These are phyloP conservation scores for Leccinum longicurvipes DNA, from an alignment of 768 basidiomycete species.

Conservation along the genomic window DNA sequence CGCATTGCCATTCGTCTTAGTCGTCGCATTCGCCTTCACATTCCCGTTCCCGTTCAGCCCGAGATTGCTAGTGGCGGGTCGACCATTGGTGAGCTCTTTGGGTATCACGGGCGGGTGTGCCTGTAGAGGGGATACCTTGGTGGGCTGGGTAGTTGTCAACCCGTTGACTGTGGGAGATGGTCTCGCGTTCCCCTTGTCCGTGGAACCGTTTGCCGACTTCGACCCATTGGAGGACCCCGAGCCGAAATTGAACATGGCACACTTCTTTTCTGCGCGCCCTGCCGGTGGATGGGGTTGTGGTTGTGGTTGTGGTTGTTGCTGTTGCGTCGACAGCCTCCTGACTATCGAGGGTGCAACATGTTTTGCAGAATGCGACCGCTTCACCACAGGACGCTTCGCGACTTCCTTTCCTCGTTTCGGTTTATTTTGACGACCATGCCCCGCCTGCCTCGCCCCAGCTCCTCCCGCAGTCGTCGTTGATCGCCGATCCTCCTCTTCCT, in stretches of 20 bases:
- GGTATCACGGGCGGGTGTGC: conserved; percentile 21
- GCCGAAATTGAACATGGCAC: conserved; percentile 53
- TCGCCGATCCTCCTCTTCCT: conserved; percentile 23
- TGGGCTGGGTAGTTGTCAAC: conserved; percentile 6
- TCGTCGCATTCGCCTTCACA: conserved; percentile 12
- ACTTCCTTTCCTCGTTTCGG: conserved; percentile 35
- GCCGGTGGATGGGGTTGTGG: conserved; percentile 1
- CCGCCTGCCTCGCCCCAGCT: conserved; percentile 5
- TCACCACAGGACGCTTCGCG: conserved; percentile 24
- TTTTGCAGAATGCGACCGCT: conserved; percentile 30
- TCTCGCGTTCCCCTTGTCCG: conserved; percentile 12
- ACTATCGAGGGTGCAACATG: conserved; percentile 28
- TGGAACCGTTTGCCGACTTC: conserved; percentile 24
- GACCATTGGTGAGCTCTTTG: conserved; percentile 7
- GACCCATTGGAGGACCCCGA: conserved; percentile 55
- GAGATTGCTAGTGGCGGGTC: background rate
- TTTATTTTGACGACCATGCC: conserved; percentile 20
- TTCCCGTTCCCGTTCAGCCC: conserved; percentile 17
- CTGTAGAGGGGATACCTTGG: conserved; percentile 9
- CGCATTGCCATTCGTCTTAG: conserved; percentile 6
- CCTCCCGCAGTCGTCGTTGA: conserved; percentile 15
- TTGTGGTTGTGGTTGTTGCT: conserved; percentile 10
- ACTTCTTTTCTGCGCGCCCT: conserved; percentile 22
- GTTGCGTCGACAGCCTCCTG: conserved; percentile 26
- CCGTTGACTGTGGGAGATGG: conserved; percentile 6